These are phyloP conservation scores for Rhodotorula mucilaginosa DNA, from an alignment of 1,284 basidiomycete species.

Conservation along the genomic window DNA sequence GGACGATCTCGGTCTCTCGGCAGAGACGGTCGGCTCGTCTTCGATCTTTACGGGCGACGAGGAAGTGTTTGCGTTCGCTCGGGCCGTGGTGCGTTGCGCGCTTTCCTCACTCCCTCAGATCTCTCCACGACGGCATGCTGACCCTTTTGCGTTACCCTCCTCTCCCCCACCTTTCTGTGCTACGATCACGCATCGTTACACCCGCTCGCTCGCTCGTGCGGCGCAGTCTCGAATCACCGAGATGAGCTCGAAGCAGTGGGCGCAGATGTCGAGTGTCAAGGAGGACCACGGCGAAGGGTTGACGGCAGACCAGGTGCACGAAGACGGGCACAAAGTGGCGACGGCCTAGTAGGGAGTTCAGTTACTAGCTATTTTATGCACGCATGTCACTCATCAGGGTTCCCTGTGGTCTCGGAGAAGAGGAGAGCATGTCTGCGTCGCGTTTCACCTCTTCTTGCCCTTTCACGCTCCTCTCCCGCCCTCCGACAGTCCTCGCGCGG, in stretches of 20 bases:
- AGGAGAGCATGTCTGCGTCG: background rate
- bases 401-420: background rate
- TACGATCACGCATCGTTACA: too few relatives aligned
- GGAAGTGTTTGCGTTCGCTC: conserved; percentile 89
- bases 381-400: background rate
- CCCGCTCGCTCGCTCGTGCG: too few relatives aligned
- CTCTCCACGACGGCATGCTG: too few relatives aligned
- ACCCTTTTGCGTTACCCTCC: background rate
- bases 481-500: background rate
- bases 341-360: conserved; percentile 8
- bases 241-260: conserved; percentile 38
- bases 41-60: conserved; percentile 91
- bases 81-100: conserved; percentile 55
- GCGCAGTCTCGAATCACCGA: conserved; percentile 34
- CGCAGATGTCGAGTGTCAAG: background rate
- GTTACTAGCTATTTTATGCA: background rate
- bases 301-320: conserved; percentile 63
- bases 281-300: background rate
- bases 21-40: conserved; percentile 69
- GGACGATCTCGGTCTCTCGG: conserved; percentile 73
- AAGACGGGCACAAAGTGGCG: conserved; percentile 4
- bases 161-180: too few relatives aligned
- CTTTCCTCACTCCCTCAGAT: background rate
- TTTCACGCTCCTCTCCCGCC: too few relatives aligned
- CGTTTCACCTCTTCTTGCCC: background rate